A percentile compares a stretch with the other conserved stretches of the same genome.
Evolutionary conservation across 371 early-diverging fungal genomes (phyloP).

Genomic region (Apophysomyces sp.): DNA sequence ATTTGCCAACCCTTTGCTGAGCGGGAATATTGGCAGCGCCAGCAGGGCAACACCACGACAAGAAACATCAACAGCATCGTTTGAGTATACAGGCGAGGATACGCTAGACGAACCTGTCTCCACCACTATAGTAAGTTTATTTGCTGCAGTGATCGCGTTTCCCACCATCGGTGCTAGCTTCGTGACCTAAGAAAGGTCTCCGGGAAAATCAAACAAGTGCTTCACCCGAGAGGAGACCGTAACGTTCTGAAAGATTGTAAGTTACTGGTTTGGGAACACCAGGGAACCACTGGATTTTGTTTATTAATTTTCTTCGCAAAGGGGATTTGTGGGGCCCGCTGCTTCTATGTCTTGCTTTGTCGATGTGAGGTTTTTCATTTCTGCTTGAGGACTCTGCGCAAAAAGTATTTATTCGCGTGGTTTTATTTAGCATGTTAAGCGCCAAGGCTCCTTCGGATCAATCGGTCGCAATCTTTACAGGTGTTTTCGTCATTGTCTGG

Average conservation of each 20-base stretch:
- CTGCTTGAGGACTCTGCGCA: too few relatives aligned
- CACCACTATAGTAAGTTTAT: slow-evolving; percentile 67
- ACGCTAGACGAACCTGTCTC: slow-evolving; percentile 93
- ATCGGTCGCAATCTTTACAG: slow-evolving; percentile 83
- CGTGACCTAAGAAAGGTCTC: slow-evolving; percentile 78
- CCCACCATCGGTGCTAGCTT: slow-evolving; percentile 42
- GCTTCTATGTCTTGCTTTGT: slow-evolving; percentile 82
- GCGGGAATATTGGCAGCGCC: slow-evolving; percentile 14
- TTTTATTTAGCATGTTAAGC: slow-evolving; percentile 53
- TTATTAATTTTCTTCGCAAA: slow-evolving; percentile 17
- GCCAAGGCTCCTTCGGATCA: slow-evolving; percentile 68
- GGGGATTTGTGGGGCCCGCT: slow-evolving; percentile 98
- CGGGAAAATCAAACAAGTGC: slow-evolving; percentile 72
- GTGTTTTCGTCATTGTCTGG: slow-evolving; percentile 91
- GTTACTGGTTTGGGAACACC: slow-evolving; percentile 14
- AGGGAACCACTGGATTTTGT: slow-evolving; percentile 9
- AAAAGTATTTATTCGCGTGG: neutral
- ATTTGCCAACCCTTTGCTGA: slow-evolving; percentile 3
- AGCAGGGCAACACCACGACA: slow-evolving; percentile 6
- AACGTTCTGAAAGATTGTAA: slow-evolving; percentile 79
- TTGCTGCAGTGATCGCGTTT: neutral
- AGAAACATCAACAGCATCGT: neutral
- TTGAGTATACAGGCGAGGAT: slow-evolving; percentile 38
- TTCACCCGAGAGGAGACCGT: slow-evolving; percentile 64
- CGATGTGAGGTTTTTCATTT: slow-evolving; percentile 57